Base-by-base conservation (phyloP, 1,284 basidiomycete genomes). In the Malassezia nana region DNA sequence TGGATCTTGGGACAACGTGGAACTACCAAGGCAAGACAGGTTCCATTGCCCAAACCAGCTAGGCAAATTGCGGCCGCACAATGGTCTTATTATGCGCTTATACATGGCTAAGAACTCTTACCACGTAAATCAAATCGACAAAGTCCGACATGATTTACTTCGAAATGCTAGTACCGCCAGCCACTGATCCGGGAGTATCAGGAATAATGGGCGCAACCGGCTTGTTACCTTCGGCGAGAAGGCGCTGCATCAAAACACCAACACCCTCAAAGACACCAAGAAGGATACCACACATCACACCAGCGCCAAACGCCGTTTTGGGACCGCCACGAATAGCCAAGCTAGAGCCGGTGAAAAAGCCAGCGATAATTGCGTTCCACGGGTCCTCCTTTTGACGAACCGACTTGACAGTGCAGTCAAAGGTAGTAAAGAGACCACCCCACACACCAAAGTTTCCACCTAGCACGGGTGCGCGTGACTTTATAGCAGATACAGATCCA, bases 341-440 rank as follows among this genome's bases (percentile, higher is more conserved):
- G 74, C 87, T 92, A 53, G 92, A 92, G 77, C 94, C 94, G 25
- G 92, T 96, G 82, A 94, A 82, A 79, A 98, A 98, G 39, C 94
- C 92, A 42, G 92, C 89, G 52, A 94, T 86, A 72, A 99, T 96
- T 38, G 90, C 90, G 75, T 99, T 99, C 90, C 91, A 98, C 47
- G 91, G 87, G 76, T 99, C 94, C 77, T 99, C 94, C 76, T 98
- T 98, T 79, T 98, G 92, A 72, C 94, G 57, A 16, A 70, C 87
- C 9, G 90, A 90, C 77, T 98, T 96, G 61, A 98, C 87, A 1
- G 89, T 89, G 76, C 94, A 99, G 76, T 98, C 94, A 67, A 91
- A 99, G 22, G 89, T 86, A 30, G 88, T 92, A 53, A 76, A 76
- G 52, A 76, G 67, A 9, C 75, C 76, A 75, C 92, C 92, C 91